Base-by-base conservation (phyloP, 495 filamentous ascomycete genomes). In the Astrothelium subdiscretum region DNA sequence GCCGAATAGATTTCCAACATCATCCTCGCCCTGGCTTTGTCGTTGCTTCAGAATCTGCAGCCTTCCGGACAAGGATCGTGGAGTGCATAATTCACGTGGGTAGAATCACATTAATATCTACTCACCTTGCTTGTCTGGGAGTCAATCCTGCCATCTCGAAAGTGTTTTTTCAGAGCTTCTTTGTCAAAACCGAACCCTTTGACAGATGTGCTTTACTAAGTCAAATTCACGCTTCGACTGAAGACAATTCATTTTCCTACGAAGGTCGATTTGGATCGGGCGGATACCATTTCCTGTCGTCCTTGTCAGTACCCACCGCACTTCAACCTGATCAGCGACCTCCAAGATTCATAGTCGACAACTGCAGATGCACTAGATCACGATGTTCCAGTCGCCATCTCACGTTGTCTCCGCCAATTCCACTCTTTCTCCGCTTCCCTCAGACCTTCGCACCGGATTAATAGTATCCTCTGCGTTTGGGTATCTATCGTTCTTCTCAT, bases 401-500 rank as follows among this genome's bases (percentile, higher is more conserved):
- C 12, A 12, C 32, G 12, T 63, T 2, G 61, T 66, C 26, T 54
- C n/a, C 27, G 2, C 20, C 18, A 59, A 58, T 10, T 35, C 43
- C 3, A 62, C 59, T 12, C 48, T 67, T n/a, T 10, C 62, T 29
- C 65, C 65, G 24, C 54, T 67, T 12, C 43, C 65, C 6, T 52
- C 54, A 52, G 31, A 42, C 22, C 59, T 67, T 20, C 59, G 62
- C 24, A 59, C 59, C 6, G 65, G 65, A n/a, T 62, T 67, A 13
- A 65, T 60, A 0, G 62, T 63, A 4, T 57, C 64, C 6, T n/a
- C 65, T 51, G 29, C 59, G 32, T 62, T 64, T 40, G 65, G 62
- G 6, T 64, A 64, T 27, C 27, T 67, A 11, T 67, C 65, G 18
- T 64, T 64, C 31, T 31, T 65, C 22, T 42, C 62, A n/a, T 67